Evolutionary conservation across 257 asterid genomes (phyloP), one percentile per base, ranked within the genome.

Genomic region (Solanum chmielewskii): DNA sequence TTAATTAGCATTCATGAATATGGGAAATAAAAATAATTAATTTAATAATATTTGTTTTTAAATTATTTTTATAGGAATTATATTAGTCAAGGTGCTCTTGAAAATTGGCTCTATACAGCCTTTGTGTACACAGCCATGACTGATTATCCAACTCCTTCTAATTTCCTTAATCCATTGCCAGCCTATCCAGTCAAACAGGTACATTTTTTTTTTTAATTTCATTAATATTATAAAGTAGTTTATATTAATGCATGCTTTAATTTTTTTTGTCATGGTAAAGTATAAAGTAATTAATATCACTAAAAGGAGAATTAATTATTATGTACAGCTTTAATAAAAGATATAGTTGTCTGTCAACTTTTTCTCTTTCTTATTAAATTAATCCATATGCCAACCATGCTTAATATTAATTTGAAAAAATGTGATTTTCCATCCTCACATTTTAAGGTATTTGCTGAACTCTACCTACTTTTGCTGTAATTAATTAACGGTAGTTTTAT

Each of bases 161-260:
- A 94, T 89, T 96, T 96, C 84, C 98, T 96, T 64, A 92, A 91
- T 86, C 98, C 98, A n/a, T 87, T 96, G 91, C 99, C 99, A 59
- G 96, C 98, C 10, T 87, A 89, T 89, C 99, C 99, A 9, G 89
- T 96, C 86, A 94, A 94, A 89, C 92, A 94, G 97, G 99, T 96
- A 91, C 20, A 11, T 14, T 49, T 49, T 49, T 7, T 7, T 42
- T n/a, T n/a, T n/a, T n/a, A 27, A n/a, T 6, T 77, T 21, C 59
- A 41, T 8, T 41, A 42, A 42, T 74, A 7, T 66, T 31, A 25
- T 66, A 66, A 66, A 68, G 12, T 68, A 14, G 37, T 5, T 29
- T 68, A 14, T 29, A 68, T 68, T 27, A 56, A 56, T 56, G 62
- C 62, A 73, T 74, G 52, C 2, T 76, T 76, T 23, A 76, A n/a